Conservation (phyloP, 495 filamentous ascomycete genomes). For the Coniosporium apollinis region DNA sequence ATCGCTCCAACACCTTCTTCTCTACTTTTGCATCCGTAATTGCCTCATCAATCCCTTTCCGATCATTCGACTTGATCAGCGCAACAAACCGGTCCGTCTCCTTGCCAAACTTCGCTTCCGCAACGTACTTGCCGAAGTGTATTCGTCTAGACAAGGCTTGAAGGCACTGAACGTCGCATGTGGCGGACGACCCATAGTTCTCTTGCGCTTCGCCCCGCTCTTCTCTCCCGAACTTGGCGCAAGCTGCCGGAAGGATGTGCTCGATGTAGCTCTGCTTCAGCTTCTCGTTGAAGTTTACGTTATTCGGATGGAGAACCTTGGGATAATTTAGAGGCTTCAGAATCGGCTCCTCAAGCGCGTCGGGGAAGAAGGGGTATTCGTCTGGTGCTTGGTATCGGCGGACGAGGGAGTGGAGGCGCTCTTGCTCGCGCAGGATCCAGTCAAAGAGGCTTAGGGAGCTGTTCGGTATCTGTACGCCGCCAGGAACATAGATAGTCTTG, state of each 20-base stretch:
- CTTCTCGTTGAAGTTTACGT: slow-evolving; percentile 77
- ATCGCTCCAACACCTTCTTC: slow-evolving; percentile 73
- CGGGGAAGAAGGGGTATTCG: slow-evolving; percentile 95
- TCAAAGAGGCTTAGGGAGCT: slow-evolving; percentile 68
- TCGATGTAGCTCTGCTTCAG: slow-evolving; percentile 76
- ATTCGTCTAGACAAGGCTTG: slow-evolving; percentile 85
- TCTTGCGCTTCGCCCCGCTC: slow-evolving; percentile 79
- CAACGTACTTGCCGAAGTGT: slow-evolving; percentile 98
- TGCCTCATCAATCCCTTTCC: slow-evolving; percentile 63
- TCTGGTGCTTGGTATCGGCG: slow-evolving; percentile 92
- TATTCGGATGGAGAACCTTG: slow-evolving; percentile 74
- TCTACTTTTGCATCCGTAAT: slow-evolving; percentile 88
- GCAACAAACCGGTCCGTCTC: slow-evolving; percentile 64
- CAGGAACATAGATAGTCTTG: slow-evolving; percentile 65
- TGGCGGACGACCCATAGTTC: slow-evolving; percentile 89
- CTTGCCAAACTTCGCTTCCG: slow-evolving; percentile 88
- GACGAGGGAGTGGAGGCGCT: slow-evolving; percentile 80
- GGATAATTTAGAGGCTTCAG: slow-evolving; percentile 83
- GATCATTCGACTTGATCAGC: slow-evolving; percentile 65
- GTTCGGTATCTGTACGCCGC: slow-evolving; percentile 64
- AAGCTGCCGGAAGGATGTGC: slow-evolving; percentile 66
- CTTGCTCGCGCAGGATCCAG: slow-evolving; percentile 81
- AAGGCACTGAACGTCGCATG: slow-evolving; percentile 75
- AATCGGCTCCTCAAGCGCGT: slow-evolving; percentile 61
- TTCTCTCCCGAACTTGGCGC: slow-evolving; percentile 48